These are phyloP conservation scores for Apiospora pterosperma DNA, from an alignment of 2,329 filamentous ascomycete species.

Conservation along the genomic window DNA sequence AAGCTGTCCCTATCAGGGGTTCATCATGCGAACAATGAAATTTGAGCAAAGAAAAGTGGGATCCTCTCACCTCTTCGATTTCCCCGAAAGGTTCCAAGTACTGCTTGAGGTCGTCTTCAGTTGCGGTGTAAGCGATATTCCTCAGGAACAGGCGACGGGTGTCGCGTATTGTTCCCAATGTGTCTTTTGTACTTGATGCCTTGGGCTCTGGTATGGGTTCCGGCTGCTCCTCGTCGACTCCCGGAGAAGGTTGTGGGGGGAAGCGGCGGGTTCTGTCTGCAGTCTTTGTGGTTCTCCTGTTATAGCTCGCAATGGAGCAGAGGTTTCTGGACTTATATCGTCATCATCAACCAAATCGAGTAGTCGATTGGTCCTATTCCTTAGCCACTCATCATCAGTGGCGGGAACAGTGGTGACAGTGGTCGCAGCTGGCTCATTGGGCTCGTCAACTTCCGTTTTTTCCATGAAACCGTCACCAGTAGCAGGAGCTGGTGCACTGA, in stretches of 20 bases:
- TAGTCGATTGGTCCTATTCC: conserved; percentile 81
- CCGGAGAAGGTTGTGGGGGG: neutral
- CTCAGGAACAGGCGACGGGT: conserved; percentile 82
- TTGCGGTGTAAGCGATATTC: conserved; percentile 80
- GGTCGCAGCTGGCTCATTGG: neutral
- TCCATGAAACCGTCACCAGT: neutral
- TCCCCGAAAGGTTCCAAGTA: conserved; percentile 71
- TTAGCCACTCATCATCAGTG: conserved; percentile 87
- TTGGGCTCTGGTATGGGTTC: conserved; percentile 10
- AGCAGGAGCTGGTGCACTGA: neutral
- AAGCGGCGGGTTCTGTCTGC: neutral
- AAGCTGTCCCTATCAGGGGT: conserved; percentile 99
- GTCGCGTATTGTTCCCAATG: conserved; percentile 60
- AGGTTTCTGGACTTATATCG: conserved; percentile 31
- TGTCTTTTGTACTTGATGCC: conserved; percentile 35
- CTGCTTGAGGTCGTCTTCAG: conserved; percentile 70
- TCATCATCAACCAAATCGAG: conserved; percentile 81
- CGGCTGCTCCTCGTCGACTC: conserved; percentile 12
- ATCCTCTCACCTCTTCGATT: conserved; percentile 78
- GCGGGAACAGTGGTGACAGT: conserved; percentile 32
- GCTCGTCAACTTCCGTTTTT: neutral
- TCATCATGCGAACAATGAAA: conserved; percentile 70
- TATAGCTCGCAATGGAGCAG: neutral
- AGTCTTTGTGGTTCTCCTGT: neutral
- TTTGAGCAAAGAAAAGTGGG: conserved; percentile 15